Conservation (phyloP, 768 basidiomycete species). For the Suillus fuscotomentosus region DNA sequence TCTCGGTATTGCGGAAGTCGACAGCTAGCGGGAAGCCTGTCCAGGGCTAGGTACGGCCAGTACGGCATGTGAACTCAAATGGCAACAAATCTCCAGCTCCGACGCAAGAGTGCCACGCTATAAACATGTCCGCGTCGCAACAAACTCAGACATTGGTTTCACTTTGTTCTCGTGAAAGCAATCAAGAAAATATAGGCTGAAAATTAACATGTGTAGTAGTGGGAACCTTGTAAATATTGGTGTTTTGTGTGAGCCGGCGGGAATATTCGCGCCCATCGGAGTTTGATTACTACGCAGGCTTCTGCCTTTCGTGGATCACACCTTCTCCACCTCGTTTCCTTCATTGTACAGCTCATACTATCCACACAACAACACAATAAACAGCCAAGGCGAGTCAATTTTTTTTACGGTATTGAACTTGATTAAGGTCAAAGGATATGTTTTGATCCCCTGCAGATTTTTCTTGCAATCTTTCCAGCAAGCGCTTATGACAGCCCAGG, state of each 20-base stretch:
- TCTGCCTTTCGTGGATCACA: conserved; percentile 29
- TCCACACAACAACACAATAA: conserved; percentile 20
- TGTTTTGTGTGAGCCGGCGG: conserved; percentile 6
- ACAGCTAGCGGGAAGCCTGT: neutral
- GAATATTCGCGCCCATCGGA: conserved; percentile 36
- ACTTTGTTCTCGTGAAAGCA: neutral
- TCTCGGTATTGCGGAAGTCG: neutral
- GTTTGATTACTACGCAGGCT: conserved; percentile 31
- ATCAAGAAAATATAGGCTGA: neutral
- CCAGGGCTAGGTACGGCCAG: neutral
- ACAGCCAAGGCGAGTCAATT: conserved; percentile 24
- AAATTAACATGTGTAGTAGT: neutral
- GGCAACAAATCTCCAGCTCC: neutral
- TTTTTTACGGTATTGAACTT: conserved; percentile 8
- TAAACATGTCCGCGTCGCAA: neutral
- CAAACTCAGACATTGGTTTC: neutral
- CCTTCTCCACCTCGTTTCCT: conserved; percentile 36
- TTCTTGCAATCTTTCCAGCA: conserved; percentile 20
- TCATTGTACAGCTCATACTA: conserved; percentile 24
- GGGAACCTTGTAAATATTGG: neutral
- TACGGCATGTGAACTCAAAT: neutral
- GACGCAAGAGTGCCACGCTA: neutral
- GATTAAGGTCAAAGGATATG: conserved; percentile 2
- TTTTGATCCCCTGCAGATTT: conserved; percentile 21
- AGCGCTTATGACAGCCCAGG: conserved; percentile 29